Conservation (phyloP, 257 asterid genomes). For the Paulownia fortunei region DNA sequence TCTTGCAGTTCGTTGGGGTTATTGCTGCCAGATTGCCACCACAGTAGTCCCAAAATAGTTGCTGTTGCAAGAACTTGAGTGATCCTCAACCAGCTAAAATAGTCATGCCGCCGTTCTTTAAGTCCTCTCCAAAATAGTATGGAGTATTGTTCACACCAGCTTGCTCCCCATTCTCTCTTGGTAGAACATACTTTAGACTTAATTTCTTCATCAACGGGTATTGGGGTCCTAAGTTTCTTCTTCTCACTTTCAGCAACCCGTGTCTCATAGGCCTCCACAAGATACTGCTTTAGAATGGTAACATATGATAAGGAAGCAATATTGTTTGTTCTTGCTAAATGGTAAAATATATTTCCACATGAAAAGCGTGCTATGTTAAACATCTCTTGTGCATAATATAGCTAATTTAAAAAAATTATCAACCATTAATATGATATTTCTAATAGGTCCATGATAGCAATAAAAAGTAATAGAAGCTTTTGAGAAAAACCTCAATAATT, state of each 20-base stretch:
- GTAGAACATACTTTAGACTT: slow-evolving; percentile 48
- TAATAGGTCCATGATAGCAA: no score
- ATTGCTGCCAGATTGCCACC: slow-evolving; percentile 90
- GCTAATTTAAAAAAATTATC: no score
- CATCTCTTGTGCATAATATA: no score
- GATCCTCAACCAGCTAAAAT: slow-evolving; percentile 89
- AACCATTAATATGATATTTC: no score
- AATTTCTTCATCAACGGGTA: slow-evolving; percentile 61
- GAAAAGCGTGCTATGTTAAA: not conserved
- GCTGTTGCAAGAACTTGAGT: slow-evolving; percentile 92
- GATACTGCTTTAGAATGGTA: slow-evolving; percentile 57
- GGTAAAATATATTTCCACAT: not conserved
- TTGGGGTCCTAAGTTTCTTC: slow-evolving; percentile 56
- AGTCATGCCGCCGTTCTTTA: slow-evolving; percentile 87
- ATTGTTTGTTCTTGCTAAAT: not conserved
- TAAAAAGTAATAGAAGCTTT: no score
- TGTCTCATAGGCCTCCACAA: slow-evolving; percentile 83
- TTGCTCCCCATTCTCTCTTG: slow-evolving; percentile 91
- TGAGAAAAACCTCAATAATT: no score
- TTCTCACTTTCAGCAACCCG: slow-evolving; percentile 74
- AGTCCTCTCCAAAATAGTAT: slow-evolving; percentile 81
- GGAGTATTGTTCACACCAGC: slow-evolving; percentile 87
- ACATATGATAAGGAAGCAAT: slow-evolving; percentile 6
- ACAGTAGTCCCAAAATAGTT: slow-evolving; percentile 79
- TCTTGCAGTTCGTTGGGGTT: slow-evolving; percentile 70